A percentile compares a stretch with the other conserved stretches of the same genome.
These are phyloP conservation scores for Calonectria henricotiae DNA, from an alignment of 2,329 filamentous ascomycete genomes.

Conservation along the genomic window DNA sequence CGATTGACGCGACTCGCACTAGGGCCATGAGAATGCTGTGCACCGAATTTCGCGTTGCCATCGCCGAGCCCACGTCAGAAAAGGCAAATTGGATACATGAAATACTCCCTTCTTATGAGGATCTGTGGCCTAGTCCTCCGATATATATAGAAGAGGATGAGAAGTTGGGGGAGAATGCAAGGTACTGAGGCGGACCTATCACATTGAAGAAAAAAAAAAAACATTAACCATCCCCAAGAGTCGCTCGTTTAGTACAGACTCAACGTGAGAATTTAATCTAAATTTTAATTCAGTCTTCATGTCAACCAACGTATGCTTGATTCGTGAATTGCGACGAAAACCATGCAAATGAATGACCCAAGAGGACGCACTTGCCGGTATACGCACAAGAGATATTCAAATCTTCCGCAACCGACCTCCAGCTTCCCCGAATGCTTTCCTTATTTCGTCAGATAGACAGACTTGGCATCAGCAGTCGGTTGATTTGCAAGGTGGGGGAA, in stretches of 20 bases:
- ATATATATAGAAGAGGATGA: background rate
- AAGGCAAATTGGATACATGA: constrained; percentile 3
- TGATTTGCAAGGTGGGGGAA: constrained; percentile 5
- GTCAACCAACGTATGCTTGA: background rate
- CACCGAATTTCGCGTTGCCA: constrained; percentile 6
- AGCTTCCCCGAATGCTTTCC: background rate
- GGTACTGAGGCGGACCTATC: background rate
- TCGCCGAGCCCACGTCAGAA: background rate
- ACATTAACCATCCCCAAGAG: background rate
- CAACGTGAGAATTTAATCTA: background rate
- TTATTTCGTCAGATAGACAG: background rate
- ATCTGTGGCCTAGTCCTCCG: constrained; percentile 1
- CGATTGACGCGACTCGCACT: background rate
- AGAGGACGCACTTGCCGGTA: background rate
- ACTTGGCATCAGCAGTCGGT: background rate
- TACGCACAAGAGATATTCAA: background rate
- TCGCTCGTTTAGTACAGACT: background rate
- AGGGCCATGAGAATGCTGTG: background rate
- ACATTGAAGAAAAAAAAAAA: background rate
- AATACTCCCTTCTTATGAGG: constrained; percentile 8
- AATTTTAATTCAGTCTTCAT: background rate
- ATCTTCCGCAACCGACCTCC: background rate
- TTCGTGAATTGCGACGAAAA: background rate
- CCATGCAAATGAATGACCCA: background rate
- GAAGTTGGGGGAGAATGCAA: background rate